Base-by-base conservation (phyloP, 2,329 filamentous ascomycete species). In the Helotiales sp. region DNA sequence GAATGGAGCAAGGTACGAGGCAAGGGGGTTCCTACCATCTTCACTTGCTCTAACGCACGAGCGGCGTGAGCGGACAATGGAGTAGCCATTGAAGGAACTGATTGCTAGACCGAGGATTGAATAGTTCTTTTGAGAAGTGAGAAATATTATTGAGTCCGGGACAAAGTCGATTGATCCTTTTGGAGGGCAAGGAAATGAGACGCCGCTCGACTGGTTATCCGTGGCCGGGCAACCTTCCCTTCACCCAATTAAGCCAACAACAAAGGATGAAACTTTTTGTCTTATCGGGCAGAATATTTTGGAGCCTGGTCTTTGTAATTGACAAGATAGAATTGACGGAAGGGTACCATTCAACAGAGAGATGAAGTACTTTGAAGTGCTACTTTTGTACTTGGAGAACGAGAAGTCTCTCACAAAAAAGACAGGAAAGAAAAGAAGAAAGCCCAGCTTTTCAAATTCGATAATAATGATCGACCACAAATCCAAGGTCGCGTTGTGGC, bases 11-110 rank as follows among this genome's bases (percentile, higher is more conserved):
- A 28, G 13, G 24, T 11, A 24, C 30, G 28, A 32, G 22, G 49
- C 26, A 32, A 43, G 8, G 15, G 28, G 64, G n/a, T 22, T 60
- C 69, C 37, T 63, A 73, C 73, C 65, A 67, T 72, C 47, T 73
- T 72, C n/a, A 72, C 70, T 67, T 72, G 71, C 57, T 74, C 65
- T 26, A 73, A 54, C 11, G 70, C 71, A 40, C 63, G 61, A 34
- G 61, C 55, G n/a, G 68, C 68, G 50, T 73, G 72, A 11, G 62
- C 47, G 30, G 72, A 74, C 28, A 73, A n/a, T 15, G 59, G 59
- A 37, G 59, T n/a, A 26, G 43, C 59, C 59, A 61, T 61, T 47
- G 11, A 30, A 6, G 26, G 15, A 17, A n/a, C 30, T 13, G 13
- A 52, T 52, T 7, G 49, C 49, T 52, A 10, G 8, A n/a, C 30